These are phyloP conservation scores for Auriscalpium vulgare DNA, from an alignment of 768 basidiomycete genomes.

Conservation along the genomic window DNA sequence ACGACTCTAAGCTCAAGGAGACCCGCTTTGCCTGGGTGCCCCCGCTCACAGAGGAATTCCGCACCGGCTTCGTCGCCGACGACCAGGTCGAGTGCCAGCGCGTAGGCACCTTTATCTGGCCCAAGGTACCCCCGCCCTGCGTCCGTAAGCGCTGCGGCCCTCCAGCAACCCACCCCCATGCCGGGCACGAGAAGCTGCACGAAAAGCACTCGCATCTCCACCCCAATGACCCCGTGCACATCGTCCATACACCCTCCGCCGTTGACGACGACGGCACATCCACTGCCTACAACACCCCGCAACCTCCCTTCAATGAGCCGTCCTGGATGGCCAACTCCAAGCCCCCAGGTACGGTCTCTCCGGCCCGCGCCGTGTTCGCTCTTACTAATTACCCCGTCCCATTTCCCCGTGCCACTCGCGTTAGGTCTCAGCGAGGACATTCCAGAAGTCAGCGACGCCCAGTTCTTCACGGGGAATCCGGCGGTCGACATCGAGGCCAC, in stretches of 20 bases:
- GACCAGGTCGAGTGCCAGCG: slow-evolving; percentile 31
- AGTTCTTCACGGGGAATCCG: neutral
- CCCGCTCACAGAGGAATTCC: slow-evolving; percentile 30
- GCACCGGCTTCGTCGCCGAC: slow-evolving; percentile 36
- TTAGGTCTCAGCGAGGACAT: neutral
- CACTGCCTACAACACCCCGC: too few species aligned
- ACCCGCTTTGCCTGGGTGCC: slow-evolving; percentile 44
- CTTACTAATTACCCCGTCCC: too few species aligned
- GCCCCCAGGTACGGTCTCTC: neutral
- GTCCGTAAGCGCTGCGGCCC: neutral
- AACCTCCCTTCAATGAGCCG: too few species aligned
- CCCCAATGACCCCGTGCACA: neutral
- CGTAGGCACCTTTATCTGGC: slow-evolving; percentile 44
- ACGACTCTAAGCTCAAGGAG: slow-evolving; percentile 28
- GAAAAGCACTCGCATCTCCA: neutral
- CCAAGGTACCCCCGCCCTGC: slow-evolving; percentile 24
- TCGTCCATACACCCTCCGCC: neutral
- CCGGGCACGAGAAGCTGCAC: too few species aligned
- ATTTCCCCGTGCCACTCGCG: neutral
- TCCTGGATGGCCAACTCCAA: neutral
- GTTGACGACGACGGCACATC: neutral
- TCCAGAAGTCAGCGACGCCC: slow-evolving; percentile 2
- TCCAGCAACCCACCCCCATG: neutral
- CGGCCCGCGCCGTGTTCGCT: too few species aligned
- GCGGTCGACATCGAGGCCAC: slow-evolving; percentile 19